Evolutionary conservation across 75 land plant species (phyloP), one percentile per base, ranked within the genome.

Genomic region (Cunninghamia lanceolata): DNA sequence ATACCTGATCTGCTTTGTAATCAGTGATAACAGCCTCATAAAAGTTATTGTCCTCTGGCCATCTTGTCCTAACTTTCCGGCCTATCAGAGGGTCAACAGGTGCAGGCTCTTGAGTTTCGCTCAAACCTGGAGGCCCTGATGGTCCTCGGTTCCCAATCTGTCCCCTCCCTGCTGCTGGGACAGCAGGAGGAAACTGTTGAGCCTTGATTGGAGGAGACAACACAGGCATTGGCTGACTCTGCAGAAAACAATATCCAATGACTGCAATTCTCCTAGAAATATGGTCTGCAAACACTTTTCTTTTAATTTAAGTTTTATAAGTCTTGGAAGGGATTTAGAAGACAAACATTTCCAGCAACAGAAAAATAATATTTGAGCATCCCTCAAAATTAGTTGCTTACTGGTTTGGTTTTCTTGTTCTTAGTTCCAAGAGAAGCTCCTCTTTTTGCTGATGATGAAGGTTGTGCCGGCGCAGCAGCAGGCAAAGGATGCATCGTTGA

Each of bases 371-470:
- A 39, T 39, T 77, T 4, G 80, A 77, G 80, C 80, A 77, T 39
- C 28, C 11, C 25, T 79, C 14, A 25, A 79, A 79, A 43, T n/a
- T 43, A 10, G 32, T 17, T 43, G 25, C 94, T 82, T 71, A 94
- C 95, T 83, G 89, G 77, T 91, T 94, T 95, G 19, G 90, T 34
- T 83, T 96, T 96, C 92, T 94, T 96, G 85, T 91, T 90, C 86
- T 88, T 89, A 13, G 95, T 83, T 79, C 93, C 90, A 28, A 86
- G 71, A 43, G 89, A 73, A 52, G 92, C 85, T 83, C 89, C 95
- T 32, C 90, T 83, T 89, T 88, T 93, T 34, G 88, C 87, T 13
- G 93, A 89, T 66, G 95, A 86, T 45, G 96, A 85, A 77, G 93
- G 94, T 38, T 92, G 93, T 32, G 88, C 52, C 17, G 90, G n/a